Evolutionary conservation across 371 early-diverging fungal species (phyloP), one percentile per base, ranked within the genome.

Genomic region (Aphelidium insulamus): DNA sequence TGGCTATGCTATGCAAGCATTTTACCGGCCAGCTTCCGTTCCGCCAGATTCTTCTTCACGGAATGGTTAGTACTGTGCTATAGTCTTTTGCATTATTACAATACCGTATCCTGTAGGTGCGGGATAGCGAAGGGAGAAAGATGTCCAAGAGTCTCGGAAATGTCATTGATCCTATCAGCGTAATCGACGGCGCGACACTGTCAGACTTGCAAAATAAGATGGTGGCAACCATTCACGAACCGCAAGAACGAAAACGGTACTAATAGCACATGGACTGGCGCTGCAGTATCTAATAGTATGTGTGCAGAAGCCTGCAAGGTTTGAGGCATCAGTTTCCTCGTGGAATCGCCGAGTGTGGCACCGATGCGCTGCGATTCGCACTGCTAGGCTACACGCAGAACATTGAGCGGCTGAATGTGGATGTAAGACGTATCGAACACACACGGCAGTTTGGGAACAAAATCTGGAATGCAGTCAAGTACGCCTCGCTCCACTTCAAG

Each of bases 121-220:
- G 98, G 18, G 95, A 97, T 51, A 76, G 81, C 7, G 77, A 88
- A 49, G 98, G 98, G 5, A 71, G 85, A n/a, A 97, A 97, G 50
- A 94, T 97, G 98, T 76, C 77, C 36, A 95, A 95, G 52, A 79
- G 80, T 27, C 55, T 90, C 4, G 98, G 98, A 4, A 97, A 97
- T 50, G 98, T 94, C 5, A 85, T 97, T 41, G 95, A 97, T 50
- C 98, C 95, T 3, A 42, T 87, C 4, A 75, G 83, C 55, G 83
- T 94, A n/a, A 92, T 94, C 42, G 71, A 88, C 28, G 97, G 76
- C 16, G 71, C 76, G 18, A 46, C 63, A 14, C 52, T 78, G 25
- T 57, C 67, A 15, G 54, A 62, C 2, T 50, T 92, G 40, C 68
- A 78, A 26, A 46, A 64, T 10, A 60, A 51, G 14, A 37, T 98